Evolutionary conservation across 1,139 yeast genomes (phyloP).

Genomic region (Protomyces gravidus): DNA sequence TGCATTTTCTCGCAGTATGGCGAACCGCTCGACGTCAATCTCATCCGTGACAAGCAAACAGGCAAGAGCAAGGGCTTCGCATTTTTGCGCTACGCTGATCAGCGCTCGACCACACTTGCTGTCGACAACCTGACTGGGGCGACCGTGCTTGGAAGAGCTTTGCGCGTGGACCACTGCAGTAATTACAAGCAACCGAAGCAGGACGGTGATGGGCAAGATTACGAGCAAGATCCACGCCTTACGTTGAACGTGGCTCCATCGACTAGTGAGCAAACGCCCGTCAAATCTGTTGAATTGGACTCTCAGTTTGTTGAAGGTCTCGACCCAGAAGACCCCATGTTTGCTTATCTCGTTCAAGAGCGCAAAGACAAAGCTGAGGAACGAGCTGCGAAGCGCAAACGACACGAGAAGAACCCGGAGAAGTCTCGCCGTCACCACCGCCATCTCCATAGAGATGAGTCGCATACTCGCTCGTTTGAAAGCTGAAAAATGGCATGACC

Average conservation of each 20-base stretch:
- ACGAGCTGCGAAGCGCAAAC: background rate
- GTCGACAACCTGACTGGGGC: conserved; percentile 72
- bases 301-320: conserved; percentile 28
- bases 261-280: background rate
- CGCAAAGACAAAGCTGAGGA: conserved; percentile 19
- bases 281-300: no score
- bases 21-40: conserved; percentile 66
- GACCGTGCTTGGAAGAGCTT: conserved; percentile 52
- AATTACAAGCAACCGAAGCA: conserved; percentile 49
- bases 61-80: conserved; percentile 76
- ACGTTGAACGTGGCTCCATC: conserved; percentile 30
- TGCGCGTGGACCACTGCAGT: conserved; percentile 70
- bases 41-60: conserved; percentile 63
- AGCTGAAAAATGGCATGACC: no score
- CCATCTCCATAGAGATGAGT: no score
- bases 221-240: conserved; percentile 29
- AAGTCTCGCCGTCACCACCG: no score
- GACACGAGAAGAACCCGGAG: no score
- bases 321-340: conserved; percentile 35
- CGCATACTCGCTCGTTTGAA: no score
- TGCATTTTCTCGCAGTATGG: conserved; percentile 87
- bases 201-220: conserved; percentile 30
- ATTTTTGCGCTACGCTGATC: conserved; percentile 76
- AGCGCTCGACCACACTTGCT: conserved; percentile 74
- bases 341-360: conserved; percentile 29